A percentile compares a stretch with the other conserved stretches of the same genome.
Conservation (phyloP, 2,329 filamentous ascomycete genomes). For the Fusarium sp. region DNA sequence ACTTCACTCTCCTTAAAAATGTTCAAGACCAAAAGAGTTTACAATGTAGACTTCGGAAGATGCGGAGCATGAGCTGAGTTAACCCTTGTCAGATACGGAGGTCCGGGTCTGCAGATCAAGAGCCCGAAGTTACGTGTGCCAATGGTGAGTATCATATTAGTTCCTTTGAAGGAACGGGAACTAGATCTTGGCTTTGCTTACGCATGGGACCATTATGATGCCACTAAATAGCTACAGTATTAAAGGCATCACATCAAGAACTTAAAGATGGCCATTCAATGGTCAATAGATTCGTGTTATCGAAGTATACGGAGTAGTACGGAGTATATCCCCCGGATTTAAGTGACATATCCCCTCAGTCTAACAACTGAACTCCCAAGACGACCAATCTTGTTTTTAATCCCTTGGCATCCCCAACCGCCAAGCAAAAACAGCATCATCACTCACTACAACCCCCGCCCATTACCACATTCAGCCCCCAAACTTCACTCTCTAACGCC, state of each 20-base stretch:
- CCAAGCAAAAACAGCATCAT: constrained; percentile 30
- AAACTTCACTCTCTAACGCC: background rate
- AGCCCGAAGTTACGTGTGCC: background rate
- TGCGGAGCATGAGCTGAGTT: background rate
- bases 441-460: background rate
- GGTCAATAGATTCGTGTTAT: too few relatives aligned
- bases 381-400: constrained; percentile 15
- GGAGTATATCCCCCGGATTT: background rate
- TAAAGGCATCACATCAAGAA: background rate
- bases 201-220: too few relatives aligned
- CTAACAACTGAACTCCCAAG: background rate
- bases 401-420: constrained; percentile 14
- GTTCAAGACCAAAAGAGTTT: background rate
- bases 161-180: background rate
- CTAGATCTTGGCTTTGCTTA: background rate
- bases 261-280: background rate
- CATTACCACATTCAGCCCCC: background rate
- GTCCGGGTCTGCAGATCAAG: background rate
- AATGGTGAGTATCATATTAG: background rate
- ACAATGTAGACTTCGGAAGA: background rate
- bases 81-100: background rate
- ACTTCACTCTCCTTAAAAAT: background rate
- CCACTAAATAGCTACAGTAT: background rate
- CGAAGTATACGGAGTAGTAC: too few relatives aligned
- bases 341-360: background rate